These are phyloP conservation scores for Pseudozyma tsukubaensis DNA, from an alignment of 1,284 basidiomycete genomes.

Conservation along the genomic window DNA sequence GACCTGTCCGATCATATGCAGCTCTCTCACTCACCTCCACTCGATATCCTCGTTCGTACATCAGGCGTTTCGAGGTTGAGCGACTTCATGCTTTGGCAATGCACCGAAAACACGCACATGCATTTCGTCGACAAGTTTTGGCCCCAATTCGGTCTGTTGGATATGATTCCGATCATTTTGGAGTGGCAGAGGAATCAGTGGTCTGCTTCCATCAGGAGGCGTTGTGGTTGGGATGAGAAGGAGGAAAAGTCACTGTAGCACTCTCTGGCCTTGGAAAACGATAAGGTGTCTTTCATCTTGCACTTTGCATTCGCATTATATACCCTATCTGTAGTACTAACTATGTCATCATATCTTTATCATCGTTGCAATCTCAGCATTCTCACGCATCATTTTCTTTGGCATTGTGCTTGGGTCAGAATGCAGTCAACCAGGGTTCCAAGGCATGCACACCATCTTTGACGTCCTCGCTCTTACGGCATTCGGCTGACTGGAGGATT, in stretches of 20 bases:
- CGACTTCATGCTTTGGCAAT: slow-evolving; percentile 93
- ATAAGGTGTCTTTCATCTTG: too few relatives aligned
- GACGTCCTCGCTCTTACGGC: too few relatives aligned
- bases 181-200: slow-evolving; percentile 77
- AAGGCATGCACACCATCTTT: too few relatives aligned
- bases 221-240: slow-evolving; percentile 29
- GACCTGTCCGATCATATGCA: slow-evolving; percentile 51
- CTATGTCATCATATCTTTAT: neutral
- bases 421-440: too few relatives aligned
- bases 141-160: slow-evolving; percentile 91
- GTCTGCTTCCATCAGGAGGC: slow-evolving; percentile 17
- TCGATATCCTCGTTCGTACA: slow-evolving; percentile 92
- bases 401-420: neutral
- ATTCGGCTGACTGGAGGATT: too few relatives aligned
- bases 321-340: slow-evolving; percentile 3
- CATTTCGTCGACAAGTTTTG: slow-evolving; percentile 91
- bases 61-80: slow-evolving; percentile 90
- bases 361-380: neutral
- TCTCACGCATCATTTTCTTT: neutral
- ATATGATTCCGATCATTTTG: slow-evolving; percentile 85
- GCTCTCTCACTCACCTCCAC: slow-evolving; percentile 78
- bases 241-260: too few relatives aligned
- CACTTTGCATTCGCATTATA: neutral
- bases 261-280: too few relatives aligned
- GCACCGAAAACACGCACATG: slow-evolving; percentile 84